Evolutionary conservation across 441 rosid species (phyloP), one percentile per base, ranked within the genome.

Genomic region (Pelargonium citronellum): DNA sequence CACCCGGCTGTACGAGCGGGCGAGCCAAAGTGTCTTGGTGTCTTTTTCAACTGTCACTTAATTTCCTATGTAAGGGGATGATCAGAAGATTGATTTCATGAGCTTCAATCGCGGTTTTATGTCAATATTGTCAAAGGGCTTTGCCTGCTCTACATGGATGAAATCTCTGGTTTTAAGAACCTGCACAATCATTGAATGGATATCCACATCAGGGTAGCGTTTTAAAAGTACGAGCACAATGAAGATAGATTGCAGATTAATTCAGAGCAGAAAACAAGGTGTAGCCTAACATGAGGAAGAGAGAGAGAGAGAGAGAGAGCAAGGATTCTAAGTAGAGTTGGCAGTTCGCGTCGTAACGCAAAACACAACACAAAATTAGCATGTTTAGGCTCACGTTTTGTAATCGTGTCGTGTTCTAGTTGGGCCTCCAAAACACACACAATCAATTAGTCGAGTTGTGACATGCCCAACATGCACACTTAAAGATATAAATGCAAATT

Each of bases 131-230:
- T 87, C 95, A 44, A 86, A 87, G 12, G 97, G 87, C 69, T 79
- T 85, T 19, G 78, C 79, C 82, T 95, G 99, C 71, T 95, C 94
- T 66, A 89, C 94, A 22, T 91, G 97, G 82, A 95, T 81, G 82
- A 85, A 92, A 75, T 95, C 98, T 80, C 81, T 92, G 17, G 99
- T 91, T 79, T 88, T 92, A 46, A 95, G 88, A 67, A 95, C 98
- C 99, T 95, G 86, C 69, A 70, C 34, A 46, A 72, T 63, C 2
- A 12, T 1, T 20, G 53, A 44, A 16, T 76, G 64, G 7, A 55
- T n/a, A 57, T 27, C 44, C 11, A 7, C 49, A 51, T 1, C 19
- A 43, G 22, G 15, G 39, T 34, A 34, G 7, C 7, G 39, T 34
- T 9, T 22, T n/a, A 10, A 19, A 1, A 10, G 19, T 11, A 34